phyloP scores from a whole-genome alignment of 1,139 yeast genomes.

The Suhomyces ambrosiae region DNA sequence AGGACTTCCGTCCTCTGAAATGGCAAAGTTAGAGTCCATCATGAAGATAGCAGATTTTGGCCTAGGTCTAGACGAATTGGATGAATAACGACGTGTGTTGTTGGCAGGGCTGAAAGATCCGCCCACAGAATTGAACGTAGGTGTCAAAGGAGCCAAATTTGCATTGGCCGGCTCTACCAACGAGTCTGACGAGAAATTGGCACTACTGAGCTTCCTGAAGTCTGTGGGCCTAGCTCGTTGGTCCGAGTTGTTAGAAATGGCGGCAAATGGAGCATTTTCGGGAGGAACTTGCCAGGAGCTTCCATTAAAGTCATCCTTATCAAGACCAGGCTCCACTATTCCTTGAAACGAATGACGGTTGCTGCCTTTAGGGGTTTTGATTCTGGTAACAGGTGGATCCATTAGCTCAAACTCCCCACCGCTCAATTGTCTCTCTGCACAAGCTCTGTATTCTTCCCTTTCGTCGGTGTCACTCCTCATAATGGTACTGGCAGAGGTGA shows the following conservation, averaged over 20 bases:
- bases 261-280: constrained; percentile 4
- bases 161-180: constrained; percentile 17
- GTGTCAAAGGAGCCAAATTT: constrained; percentile 13
- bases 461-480: constrained; percentile 4
- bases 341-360: constrained; percentile 5
- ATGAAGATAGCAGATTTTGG: constrained; percentile 43
- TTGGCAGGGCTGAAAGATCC: constrained; percentile 6
- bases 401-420: not conserved
- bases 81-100: constrained; percentile 16
- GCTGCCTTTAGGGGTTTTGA: constrained; percentile 1
- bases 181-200: constrained; percentile 50
- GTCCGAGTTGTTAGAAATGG: not conserved
- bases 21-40: constrained; percentile 31
- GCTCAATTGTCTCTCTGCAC: constrained; percentile 5
- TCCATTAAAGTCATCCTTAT: not conserved
- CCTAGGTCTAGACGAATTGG: constrained; percentile 25
- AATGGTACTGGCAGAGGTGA: constrained; percentile 5
- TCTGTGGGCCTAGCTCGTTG: constrained; percentile 9
- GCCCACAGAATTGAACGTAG: constrained; percentile 7
- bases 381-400: not conserved
- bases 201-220: constrained; percentile 35
- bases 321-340: not conserved
- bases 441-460: constrained; percentile 6
- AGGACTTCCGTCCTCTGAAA: constrained; percentile 34
- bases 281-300: constrained; percentile 2